Conservation (phyloP, 1,284 basidiomycete species). For the Rhodotorula sp. region DNA sequence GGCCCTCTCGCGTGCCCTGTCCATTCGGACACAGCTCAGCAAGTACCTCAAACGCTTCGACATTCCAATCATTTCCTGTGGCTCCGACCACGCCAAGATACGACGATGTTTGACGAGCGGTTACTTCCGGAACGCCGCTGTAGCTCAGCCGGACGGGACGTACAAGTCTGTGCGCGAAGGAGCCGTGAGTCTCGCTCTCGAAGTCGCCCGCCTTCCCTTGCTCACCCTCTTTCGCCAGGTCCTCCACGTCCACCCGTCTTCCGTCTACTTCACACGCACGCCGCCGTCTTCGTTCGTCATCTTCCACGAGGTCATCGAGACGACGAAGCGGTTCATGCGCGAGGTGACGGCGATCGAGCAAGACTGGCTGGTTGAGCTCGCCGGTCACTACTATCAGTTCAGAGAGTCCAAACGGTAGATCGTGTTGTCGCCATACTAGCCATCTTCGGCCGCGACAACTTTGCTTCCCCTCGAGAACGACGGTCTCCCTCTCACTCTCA, state of each 20-base stretch:
- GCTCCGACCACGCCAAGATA: conserved; percentile 59
- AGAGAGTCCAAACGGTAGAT: conserved; percentile 2
- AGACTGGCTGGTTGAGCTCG: conserved; percentile 57
- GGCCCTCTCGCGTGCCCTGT: conserved; percentile 84
- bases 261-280: conserved; percentile 88
- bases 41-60: conserved; percentile 88
- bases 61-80: conserved; percentile 63
- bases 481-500: too few species aligned
- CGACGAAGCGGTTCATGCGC: conserved; percentile 72
- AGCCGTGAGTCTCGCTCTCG: conserved; percentile 58
- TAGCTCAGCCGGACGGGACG: conserved; percentile 52
- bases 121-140: conserved; percentile 90
- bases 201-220: background rate
- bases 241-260: conserved; percentile 87
- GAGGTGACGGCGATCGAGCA: conserved; percentile 57
- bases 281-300: conserved; percentile 88
- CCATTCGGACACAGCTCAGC: conserved; percentile 85
- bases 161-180: conserved; percentile 80
- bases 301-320: conserved; percentile 86
- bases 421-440: background rate
- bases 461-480: too few species aligned
- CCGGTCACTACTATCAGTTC: conserved; percentile 46
- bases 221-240: conserved; percentile 55
- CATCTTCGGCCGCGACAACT: too few species aligned
- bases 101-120: conserved; percentile 83